Base-by-base conservation (phyloP, 2,329 filamentous ascomycete genomes). In the Sporothrix inflata region DNA sequence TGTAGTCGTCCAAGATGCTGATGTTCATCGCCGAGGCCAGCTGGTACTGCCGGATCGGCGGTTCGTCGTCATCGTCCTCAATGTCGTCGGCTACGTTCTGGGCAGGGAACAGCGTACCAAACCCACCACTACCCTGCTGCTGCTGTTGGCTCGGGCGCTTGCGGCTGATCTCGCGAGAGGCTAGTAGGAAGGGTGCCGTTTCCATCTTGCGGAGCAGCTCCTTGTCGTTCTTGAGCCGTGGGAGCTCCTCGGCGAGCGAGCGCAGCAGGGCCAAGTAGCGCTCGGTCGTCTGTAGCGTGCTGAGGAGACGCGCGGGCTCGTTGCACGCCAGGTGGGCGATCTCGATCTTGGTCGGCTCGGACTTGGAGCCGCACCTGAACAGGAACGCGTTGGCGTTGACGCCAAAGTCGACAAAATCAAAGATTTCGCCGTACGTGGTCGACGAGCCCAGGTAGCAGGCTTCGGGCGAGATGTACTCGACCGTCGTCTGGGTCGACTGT, bases 331-430 rank as follows among this genome's bases (percentile, higher is more conserved):
- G 89, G 51, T 89, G 86, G 4, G 94, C 95, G 76, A 99, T 88
- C 80, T 99, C 96, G 2, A 88, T 80, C 77, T 93, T 96, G 2
- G 92, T 97, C 4, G 96, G 96, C 80, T 99, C 95, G 74, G 89
- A 90, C 81, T 97, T 98, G 2, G 94, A 95, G 11, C 96, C 96
- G 75, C 94, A 93, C 74, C 93, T 92, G 76, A 94, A 88, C 21
- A 99, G 83, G 78, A 99, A 99, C 0, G 92, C 85, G 77, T 98
- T 98, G 1, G 93, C 95, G 78, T 95, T 90, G 45, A 86, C 83
- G 0, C 95, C 94, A 82, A 98, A 99, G 79, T 98, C 93, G 16
- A 98, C 94, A 81, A 98, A 99, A 79, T 98, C 94, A 76, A 99
- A 97, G 42, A 99, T 97, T 42, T 97, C 92, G 12, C 89, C 92